phyloP scores from a whole-genome alignment of 2,329 filamentous ascomycete genomes.

The Cladobotryum protrusum region DNA sequence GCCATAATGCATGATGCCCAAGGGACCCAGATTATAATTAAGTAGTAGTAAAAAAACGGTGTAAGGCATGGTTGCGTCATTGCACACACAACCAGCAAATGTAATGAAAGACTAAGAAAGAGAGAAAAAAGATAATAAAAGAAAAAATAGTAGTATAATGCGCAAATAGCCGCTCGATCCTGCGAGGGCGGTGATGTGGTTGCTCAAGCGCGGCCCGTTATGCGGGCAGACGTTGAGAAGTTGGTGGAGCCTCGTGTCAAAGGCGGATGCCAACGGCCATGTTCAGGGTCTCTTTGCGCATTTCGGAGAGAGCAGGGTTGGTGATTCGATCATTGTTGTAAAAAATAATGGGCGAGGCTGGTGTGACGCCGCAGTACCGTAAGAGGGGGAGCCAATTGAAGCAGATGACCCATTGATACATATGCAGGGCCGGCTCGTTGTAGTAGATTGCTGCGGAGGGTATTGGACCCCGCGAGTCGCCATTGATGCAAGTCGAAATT shows the following conservation, averaged over 20 bases:
- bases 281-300: neutral
- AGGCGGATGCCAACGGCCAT: constrained; percentile 1
- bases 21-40: neutral
- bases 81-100: no score
- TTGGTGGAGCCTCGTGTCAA: constrained; percentile 3
- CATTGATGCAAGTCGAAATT: neutral
- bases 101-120: neutral
- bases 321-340: constrained; percentile 10
- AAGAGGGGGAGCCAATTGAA: neutral
- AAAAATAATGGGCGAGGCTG: no score
- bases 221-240: constrained; percentile 12
- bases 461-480: constrained; percentile 11
- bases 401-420: constrained; percentile 14
- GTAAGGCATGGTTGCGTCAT: no score
- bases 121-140: neutral
- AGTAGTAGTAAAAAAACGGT: neutral
- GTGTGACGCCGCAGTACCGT: no score
- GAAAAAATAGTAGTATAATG: neutral
- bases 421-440: constrained; percentile 10
- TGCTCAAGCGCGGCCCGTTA: constrained; percentile 10
- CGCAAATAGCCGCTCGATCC: constrained; percentile 17
- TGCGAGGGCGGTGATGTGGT: constrained; percentile 15
- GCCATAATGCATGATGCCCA: constrained; percentile 9
- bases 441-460: constrained; percentile 3
- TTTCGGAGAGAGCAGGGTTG: constrained; percentile 12